Evolutionary conservation across 371 early-diverging fungal genomes (phyloP).

Genomic region (Mucor mucedo): DNA sequence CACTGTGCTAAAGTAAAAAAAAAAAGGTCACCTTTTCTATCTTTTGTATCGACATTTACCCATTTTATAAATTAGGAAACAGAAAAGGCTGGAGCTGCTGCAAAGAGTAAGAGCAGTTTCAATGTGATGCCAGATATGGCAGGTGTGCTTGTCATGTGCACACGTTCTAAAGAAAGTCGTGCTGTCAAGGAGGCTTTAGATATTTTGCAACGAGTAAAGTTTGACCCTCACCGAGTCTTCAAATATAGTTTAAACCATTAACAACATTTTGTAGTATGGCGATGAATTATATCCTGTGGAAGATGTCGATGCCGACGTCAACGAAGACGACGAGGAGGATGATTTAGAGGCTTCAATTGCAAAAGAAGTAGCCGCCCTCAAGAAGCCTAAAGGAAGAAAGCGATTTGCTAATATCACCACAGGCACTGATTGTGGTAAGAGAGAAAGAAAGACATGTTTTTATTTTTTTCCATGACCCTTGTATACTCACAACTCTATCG

Average conservation of each 20-base stretch:
- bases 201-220: constrained; percentile 60
- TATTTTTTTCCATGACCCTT: neutral
- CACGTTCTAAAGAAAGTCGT: constrained; percentile 59
- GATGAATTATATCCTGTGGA: constrained; percentile 55
- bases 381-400: constrained; percentile 47
- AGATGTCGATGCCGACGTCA: constrained; percentile 24
- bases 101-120: constrained; percentile 15
- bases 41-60: neutral
- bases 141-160: constrained; percentile 71
- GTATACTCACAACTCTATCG: too few relatives aligned
- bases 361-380: constrained; percentile 67
- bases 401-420: constrained; percentile 60
- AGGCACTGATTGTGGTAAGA: constrained; percentile 66
- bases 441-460: neutral
- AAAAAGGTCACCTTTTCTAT: neutral
- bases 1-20: constrained; percentile 28
- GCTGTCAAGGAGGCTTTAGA: constrained; percentile 65
- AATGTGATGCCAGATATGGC: constrained; percentile 53
- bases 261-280: constrained; percentile 47
- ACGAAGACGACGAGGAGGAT: constrained; percentile 48
- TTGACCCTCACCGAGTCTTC: too few relatives aligned
- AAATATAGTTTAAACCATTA: neutral
- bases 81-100: constrained; percentile 2
- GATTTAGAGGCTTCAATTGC: constrained; percentile 71
- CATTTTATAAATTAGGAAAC: constrained; percentile 23